Base-by-base conservation (phyloP, 768 basidiomycete species). In the Cystobasidium ongulense region DNA sequence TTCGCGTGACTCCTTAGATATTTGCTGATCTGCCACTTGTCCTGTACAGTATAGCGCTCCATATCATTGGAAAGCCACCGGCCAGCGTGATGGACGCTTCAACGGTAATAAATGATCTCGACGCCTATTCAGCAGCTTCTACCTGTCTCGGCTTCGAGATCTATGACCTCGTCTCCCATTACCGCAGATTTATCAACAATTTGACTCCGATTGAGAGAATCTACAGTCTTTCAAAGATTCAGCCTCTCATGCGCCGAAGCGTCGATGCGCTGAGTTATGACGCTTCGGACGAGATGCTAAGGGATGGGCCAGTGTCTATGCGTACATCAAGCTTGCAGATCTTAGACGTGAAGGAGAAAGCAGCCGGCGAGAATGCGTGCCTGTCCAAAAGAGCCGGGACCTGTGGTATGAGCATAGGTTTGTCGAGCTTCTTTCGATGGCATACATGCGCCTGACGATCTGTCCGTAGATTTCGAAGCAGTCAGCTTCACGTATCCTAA, bases 401-500 rank as follows among this genome's bases (percentile, higher is more conserved):
- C 46, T 11, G 15, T 50, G 46, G 46, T n/a, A 50, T 50, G 46
- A 50, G 46, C 21, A 50, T 50, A 50, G 46, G 46, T 21, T 17
- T 4, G 46, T 50, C 46, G n/a, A 17, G 15, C n/a, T n/a, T 21
- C 15, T 39, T 39, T 57, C 53, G n/a, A 57, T 7, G 7, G 23
- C 53, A 23, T 31, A 21, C 53, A 8, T 31, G 31, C n/a, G 7
- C 41, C 5, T 25, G 4, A 3, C 23, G 38, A 43, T 2, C 31
- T 15, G 10, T 52, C 43, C 11, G 35, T 52, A 41, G 29, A 39
- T 10, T 67, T 67, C 65, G 10, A 52, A 2, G 7, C 43, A 4
- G 65, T 67, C 41, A 50, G 25, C 41, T 67, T 67, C 25, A 43
- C 41, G 3, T 67, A 67, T 23, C 65, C 65, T 13, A 43, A 67